Conservation (phyloP, 2,329 filamentous ascomycete genomes). For the Fusarium graminum region DNA sequence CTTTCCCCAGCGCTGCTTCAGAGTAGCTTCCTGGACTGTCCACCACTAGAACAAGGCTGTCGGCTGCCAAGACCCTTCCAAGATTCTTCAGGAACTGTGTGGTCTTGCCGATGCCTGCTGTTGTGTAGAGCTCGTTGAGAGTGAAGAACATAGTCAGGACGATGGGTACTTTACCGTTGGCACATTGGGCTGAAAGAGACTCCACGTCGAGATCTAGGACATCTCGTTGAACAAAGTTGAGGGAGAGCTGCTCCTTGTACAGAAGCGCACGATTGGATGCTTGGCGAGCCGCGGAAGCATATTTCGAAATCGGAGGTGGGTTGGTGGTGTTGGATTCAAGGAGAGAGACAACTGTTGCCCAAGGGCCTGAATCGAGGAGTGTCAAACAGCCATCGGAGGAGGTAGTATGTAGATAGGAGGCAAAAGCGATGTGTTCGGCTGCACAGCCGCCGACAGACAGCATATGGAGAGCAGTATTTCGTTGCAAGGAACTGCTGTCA, state of each 20-base stretch:
- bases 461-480: constrained; percentile 52
- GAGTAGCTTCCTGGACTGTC: constrained; percentile 96
- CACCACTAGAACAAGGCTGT: constrained; percentile 82
- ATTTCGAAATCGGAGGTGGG: constrained; percentile 64
- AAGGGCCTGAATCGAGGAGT: constrained; percentile 86
- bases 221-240: constrained; percentile 63
- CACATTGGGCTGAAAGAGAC: constrained; percentile 53
- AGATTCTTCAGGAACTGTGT: constrained; percentile 81
- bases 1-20: constrained; percentile 76
- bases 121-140: constrained; percentile 92
- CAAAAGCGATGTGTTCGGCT: constrained; percentile 71
- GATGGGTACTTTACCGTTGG: constrained; percentile 53
- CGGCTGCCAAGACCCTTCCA: constrained; percentile 67
- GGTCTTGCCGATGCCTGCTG: constrained; percentile 77
- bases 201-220: constrained; percentile 58
- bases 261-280: constrained; percentile 63
- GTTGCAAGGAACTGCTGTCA: constrained; percentile 10
- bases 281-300: constrained; percentile 63
- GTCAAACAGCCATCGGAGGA: constrained; percentile 60
- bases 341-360: constrained; percentile 72
- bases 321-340: constrained; percentile 70
- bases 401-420: constrained; percentile 56
- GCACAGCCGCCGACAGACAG: constrained; percentile 69
- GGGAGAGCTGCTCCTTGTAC: constrained; percentile 53
- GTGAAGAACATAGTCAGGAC: constrained; percentile 92